Evolutionary conservation across 2,329 filamentous ascomycete species (phyloP).

Genomic region (Cytospora schulzeri): DNA sequence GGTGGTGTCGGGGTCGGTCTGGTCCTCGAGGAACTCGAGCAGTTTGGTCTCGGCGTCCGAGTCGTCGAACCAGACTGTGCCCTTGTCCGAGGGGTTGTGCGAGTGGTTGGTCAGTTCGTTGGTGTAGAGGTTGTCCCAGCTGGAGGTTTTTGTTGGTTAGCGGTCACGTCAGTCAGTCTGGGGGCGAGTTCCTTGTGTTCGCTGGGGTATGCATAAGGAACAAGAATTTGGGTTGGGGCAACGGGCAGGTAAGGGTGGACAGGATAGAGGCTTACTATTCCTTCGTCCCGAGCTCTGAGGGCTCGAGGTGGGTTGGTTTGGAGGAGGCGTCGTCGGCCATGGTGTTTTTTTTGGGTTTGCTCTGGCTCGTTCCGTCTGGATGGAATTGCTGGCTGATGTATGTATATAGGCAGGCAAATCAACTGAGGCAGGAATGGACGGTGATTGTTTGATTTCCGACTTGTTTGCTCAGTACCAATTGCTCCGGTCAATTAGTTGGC

Average conservation of each 20-base stretch:
- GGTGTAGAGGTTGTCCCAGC: constrained; percentile 76
- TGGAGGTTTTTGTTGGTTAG: constrained; percentile 44
- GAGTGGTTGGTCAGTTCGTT: constrained; percentile 72
- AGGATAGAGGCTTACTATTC: constrained; percentile 69
- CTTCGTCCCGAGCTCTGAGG: constrained; percentile 82
- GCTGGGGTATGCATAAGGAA: constrained; percentile 8
- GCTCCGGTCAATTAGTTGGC: neutral
- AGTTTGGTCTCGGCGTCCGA: constrained; percentile 84
- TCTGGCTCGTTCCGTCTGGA: neutral
- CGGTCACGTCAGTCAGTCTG: neutral
- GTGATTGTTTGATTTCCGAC: neutral
- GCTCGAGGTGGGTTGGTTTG: constrained; percentile 69
- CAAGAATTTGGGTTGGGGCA: no score
- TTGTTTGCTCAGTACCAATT: neutral
- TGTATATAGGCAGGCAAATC: neutral
- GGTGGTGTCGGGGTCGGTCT: constrained; percentile 28
- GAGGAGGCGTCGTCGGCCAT: constrained; percentile 22
- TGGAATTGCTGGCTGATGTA: neutral
- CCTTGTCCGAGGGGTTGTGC: constrained; percentile 73
- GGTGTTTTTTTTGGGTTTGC: constrained; percentile 5
- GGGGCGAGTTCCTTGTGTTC: constrained; percentile 14
- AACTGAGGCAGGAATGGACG: neutral
- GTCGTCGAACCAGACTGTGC: constrained; percentile 96
- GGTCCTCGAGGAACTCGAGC: constrained; percentile 63
- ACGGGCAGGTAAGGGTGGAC: neutral